Conservation (phyloP, 441 rosid genomes). For the Erodium moschatum region DNA sequence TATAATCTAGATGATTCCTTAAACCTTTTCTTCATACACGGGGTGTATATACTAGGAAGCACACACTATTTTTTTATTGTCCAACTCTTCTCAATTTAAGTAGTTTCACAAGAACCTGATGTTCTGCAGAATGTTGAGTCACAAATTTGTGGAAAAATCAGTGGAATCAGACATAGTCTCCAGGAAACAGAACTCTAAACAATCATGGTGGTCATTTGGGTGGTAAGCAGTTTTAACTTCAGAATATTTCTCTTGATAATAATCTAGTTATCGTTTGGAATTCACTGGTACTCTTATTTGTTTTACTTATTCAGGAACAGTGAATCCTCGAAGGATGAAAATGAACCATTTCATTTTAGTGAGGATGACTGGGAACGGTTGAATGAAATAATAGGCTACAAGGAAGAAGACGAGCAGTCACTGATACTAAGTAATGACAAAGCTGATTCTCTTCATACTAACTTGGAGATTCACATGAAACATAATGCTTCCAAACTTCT, state of each 20-base stretch:
- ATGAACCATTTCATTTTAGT: slow-evolving; percentile 59
- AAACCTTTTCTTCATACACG: neutral
- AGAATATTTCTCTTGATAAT: slow-evolving; percentile 10
- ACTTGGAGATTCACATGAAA: slow-evolving; percentile 79
- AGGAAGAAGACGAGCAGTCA: slow-evolving; percentile 59
- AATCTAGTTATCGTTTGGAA: slow-evolving; percentile 12
- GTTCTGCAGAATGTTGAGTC: slow-evolving; percentile 88
- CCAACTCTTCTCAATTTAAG: neutral
- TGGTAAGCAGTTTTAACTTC: slow-evolving; percentile 41
- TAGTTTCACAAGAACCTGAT: slow-evolving; percentile 15
- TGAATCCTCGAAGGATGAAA: slow-evolving; percentile 56
- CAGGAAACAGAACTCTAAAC: slow-evolving; percentile 61
- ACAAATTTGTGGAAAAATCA: slow-evolving; percentile 78
- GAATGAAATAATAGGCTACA: slow-evolving; percentile 80
- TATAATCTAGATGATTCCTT: slow-evolving; percentile 4
- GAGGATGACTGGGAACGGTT: slow-evolving; percentile 95
- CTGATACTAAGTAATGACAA: slow-evolving; percentile 40
- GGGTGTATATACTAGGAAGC: neutral
- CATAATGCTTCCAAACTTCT: slow-evolving; percentile 93
- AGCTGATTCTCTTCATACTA: slow-evolving; percentile 64
- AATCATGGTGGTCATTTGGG: slow-evolving; percentile 97
- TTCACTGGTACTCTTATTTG: slow-evolving; percentile 8
- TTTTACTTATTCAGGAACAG: slow-evolving; percentile 44
- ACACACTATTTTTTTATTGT: neutral
- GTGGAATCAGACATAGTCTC: slow-evolving; percentile 41